Conservation (phyloP, 2,329 filamentous ascomycete genomes). For the Hymenoscyphus repandus region DNA sequence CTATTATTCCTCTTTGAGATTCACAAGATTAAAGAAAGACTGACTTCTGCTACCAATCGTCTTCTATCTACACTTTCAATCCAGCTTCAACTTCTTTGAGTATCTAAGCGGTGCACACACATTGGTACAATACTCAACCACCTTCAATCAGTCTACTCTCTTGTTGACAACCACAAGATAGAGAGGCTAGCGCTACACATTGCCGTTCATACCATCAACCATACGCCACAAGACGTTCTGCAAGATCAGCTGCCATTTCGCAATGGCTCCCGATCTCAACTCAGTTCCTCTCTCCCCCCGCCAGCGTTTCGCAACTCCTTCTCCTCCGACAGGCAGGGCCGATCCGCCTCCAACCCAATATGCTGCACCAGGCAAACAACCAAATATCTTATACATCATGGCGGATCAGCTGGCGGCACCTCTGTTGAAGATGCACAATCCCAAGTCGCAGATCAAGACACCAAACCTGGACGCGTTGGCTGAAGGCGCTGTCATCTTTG, state of each 20-base stretch:
- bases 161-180: neutral
- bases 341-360: constrained; percentile 15
- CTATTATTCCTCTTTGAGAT: too few relatives aligned
- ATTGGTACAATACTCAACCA: too few relatives aligned
- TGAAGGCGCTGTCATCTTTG: constrained; percentile 78
- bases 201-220: neutral
- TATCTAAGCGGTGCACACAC: too few relatives aligned
- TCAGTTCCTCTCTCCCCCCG: constrained; percentile 56
- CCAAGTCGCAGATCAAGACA: constrained; percentile 83
- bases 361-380: constrained; percentile 35
- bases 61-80: too few relatives aligned
- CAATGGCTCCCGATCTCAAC: constrained; percentile 71
- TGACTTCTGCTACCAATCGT: too few relatives aligned
- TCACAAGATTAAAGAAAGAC: too few relatives aligned
- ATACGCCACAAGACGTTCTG: neutral
- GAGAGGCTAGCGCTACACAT: neutral
- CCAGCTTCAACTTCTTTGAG: too few relatives aligned
- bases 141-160: too few relatives aligned
- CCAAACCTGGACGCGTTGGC: constrained; percentile 84
- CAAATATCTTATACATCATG: constrained; percentile 92
- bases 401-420: constrained; percentile 91
- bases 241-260: constrained; percentile 5
- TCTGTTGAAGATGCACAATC: constrained; percentile 86
- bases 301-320: constrained; percentile 16
- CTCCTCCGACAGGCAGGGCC: constrained; percentile 22